These are phyloP conservation scores for Musa schizocarpa DNA, from an alignment of 176 grass and related monocot genomes.

Conservation along the genomic window DNA sequence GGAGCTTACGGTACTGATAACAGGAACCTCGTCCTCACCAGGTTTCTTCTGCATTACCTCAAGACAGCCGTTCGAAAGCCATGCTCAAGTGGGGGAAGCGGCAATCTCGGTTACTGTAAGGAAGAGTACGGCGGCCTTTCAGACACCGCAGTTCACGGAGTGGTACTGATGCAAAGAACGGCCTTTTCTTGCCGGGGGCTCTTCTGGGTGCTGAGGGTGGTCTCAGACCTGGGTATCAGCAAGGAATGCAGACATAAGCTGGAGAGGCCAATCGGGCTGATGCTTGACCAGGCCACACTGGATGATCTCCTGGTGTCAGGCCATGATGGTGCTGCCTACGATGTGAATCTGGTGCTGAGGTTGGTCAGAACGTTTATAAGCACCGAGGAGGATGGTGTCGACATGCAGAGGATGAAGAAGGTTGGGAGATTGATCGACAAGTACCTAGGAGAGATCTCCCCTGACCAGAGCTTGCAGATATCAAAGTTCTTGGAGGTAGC, in stretches of 20 bases:
- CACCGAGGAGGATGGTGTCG: conserved; percentile 31
- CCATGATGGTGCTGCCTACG: conserved; percentile 45
- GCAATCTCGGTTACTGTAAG: not conserved
- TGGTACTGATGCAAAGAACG: conserved; percentile 44
- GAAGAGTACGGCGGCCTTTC: conserved; percentile 36
- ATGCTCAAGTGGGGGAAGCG: not conserved
- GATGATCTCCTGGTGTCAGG: conserved; percentile 79
- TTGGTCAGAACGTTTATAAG: conserved; percentile 62
- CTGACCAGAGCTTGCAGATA: conserved; percentile 66
- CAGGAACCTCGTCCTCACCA: conserved; percentile 62
- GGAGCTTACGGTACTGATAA: conserved; percentile 65
- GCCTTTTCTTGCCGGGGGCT: conserved; percentile 79
- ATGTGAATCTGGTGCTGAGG: conserved; percentile 78
- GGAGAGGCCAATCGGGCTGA: conserved; percentile 62
- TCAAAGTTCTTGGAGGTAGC: conserved; percentile 71
- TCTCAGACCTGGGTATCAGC: conserved; percentile 53
- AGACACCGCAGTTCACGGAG: conserved; percentile 73
- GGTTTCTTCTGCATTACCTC: conserved; percentile 81
- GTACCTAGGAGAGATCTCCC: conserved; percentile 88
- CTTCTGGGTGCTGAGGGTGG: conserved; percentile 60
- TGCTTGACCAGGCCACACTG: conserved; percentile 80
- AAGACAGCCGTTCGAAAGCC: conserved; percentile 29
- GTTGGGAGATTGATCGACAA: conserved; percentile 78
- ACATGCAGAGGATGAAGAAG: conserved; percentile 56
- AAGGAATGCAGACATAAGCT: conserved; percentile 56